These are phyloP conservation scores for Cercospora sojina DNA, from an alignment of 2,329 filamentous ascomycete genomes.

Conservation along the genomic window DNA sequence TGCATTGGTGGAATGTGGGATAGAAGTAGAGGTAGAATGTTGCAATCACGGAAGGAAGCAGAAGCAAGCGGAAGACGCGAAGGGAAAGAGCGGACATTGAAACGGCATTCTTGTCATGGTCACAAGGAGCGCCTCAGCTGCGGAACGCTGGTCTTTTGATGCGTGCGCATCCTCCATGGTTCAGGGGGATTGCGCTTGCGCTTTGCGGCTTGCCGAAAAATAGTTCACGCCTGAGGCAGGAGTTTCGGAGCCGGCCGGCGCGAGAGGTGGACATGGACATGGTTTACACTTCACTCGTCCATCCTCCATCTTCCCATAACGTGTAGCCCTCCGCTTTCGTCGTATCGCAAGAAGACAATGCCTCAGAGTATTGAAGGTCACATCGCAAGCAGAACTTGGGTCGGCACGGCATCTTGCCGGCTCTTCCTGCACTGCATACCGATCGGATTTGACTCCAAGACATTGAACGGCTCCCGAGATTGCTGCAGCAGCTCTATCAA, in stretches of 20 bases:
- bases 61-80: constrained; percentile 50
- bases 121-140: neutral
- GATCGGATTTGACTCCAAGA: neutral
- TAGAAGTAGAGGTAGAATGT: constrained; percentile 85
- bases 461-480: constrained; percentile 3
- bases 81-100: constrained; percentile 45
- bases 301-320: neutral
- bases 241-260: neutral
- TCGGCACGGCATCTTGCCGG: neutral
- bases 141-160: neutral
- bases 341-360: neutral
- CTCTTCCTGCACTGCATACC: neutral
- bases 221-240: neutral
- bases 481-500: neutral
- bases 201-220: neutral
- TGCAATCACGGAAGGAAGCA: constrained; percentile 67
- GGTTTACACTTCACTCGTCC: neutral
- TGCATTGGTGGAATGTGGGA: constrained; percentile 75
- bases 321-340: neutral
- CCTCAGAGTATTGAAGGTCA: neutral
- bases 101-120: constrained; percentile 9
- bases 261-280: neutral
- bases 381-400: neutral
- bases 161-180: too few relatives aligned
- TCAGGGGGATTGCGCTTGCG: neutral